phyloP scores from a whole-genome alignment of 805 yeast species.

The Nakazawaea peltata region DNA sequence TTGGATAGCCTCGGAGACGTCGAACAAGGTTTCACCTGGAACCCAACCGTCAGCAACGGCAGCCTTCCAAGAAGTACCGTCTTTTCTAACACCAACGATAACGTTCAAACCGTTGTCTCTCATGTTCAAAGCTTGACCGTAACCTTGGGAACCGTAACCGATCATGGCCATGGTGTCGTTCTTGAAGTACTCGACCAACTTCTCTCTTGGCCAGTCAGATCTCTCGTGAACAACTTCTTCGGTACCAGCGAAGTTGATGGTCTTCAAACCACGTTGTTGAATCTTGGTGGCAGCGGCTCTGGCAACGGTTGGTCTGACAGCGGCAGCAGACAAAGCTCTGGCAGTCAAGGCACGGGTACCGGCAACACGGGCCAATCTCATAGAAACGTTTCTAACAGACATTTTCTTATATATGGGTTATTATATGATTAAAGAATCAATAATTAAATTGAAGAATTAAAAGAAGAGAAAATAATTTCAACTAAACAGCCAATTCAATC shows the following conservation, averaged over 20 bases:
- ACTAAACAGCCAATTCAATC: too few species aligned
- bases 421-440: too few species aligned
- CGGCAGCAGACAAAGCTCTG: conserved; percentile 44
- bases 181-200: conserved; percentile 93
- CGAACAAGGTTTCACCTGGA: conserved; percentile 97
- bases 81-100: conserved; percentile 95
- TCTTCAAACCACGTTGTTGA: conserved; percentile 74
- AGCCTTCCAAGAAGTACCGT: conserved; percentile 99
- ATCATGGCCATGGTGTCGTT: conserved; percentile 94
- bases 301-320: conserved; percentile 35
- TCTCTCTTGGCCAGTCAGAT: conserved; percentile 99
- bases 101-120: conserved; percentile 99
- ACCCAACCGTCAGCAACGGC: conserved; percentile 99
- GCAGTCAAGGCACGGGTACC: conserved; percentile 37
- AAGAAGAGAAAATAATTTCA: background rate
- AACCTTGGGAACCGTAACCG: conserved; percentile 99
- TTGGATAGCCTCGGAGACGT: conserved; percentile 85
- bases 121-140: conserved; percentile 99
- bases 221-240: conserved; percentile 97
- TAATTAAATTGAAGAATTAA: background rate
- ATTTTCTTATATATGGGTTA: too few species aligned
- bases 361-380: conserved; percentile 41
- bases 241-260: conserved; percentile 94
- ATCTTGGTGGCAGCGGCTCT: conserved; percentile 40
- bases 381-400: conserved; percentile 37